Conservation (phyloP, 371 early-diverging fungal genomes). For the Smittium culicis region DNA sequence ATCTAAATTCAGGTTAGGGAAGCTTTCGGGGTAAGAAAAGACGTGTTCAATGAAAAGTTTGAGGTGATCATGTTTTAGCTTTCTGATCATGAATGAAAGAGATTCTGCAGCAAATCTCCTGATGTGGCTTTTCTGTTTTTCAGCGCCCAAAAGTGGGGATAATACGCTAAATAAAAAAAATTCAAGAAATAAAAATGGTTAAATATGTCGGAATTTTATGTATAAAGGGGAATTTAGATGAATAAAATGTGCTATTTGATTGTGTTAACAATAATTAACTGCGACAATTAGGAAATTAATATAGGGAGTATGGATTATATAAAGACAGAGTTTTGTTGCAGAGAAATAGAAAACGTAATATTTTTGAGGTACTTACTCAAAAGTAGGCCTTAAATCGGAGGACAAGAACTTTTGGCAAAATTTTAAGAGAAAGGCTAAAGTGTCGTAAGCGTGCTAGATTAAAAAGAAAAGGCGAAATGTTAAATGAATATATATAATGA, state of each 20-base stretch:
- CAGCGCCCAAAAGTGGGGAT: slow-evolving; percentile 50
- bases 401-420: slow-evolving; percentile 56
- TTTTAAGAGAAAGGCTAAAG: slow-evolving; percentile 81
- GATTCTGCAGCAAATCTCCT: slow-evolving; percentile 84
- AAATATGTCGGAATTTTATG: no score
- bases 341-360: not conserved
- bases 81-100: slow-evolving; percentile 76
- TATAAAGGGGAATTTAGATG: not conserved
- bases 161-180: slow-evolving; percentile 32
- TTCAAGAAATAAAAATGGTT: no score
- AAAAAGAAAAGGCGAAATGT: no score
- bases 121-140: slow-evolving; percentile 52
- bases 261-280: no score
- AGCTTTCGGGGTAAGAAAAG: slow-evolving; percentile 30
- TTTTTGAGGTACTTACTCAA: no score
- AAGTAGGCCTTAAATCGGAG: slow-evolving; percentile 52
- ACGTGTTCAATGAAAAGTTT: slow-evolving; percentile 34
- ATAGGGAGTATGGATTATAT: no score
- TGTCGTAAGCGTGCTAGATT: slow-evolving; percentile 50
- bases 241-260: no score
- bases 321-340: no score
- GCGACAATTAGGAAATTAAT: no score
- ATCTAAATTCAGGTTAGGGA: slow-evolving; percentile 35
- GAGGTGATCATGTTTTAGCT: slow-evolving; percentile 44
- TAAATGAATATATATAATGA: no score